A percentile compares a stretch with the other conserved stretches of the same genome.
Evolutionary conservation across 2,329 filamentous ascomycete genomes (phyloP).

Genomic region (Hortaea werneckii): DNA sequence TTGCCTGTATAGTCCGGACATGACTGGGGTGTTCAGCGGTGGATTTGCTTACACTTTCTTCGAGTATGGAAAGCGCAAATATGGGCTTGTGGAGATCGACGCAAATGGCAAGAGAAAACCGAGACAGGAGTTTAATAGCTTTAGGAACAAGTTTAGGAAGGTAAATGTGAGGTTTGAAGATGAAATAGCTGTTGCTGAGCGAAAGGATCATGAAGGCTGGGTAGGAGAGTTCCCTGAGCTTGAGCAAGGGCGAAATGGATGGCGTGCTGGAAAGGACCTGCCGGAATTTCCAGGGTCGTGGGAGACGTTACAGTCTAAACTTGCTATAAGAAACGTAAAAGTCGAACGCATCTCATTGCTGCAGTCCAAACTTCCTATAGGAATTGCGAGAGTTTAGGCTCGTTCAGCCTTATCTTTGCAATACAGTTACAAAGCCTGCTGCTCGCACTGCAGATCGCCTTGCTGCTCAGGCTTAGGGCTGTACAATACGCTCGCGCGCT

Average conservation of each 20-base stretch:
- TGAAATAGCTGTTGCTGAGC: slow-evolving; percentile 5
- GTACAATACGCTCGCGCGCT: too few species aligned
- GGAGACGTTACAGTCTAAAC: neutral
- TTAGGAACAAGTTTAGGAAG: slow-evolving; percentile 6
- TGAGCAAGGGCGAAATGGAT: neutral
- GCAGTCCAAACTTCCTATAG: too few species aligned
- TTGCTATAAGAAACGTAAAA: too few species aligned
- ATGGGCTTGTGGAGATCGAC: slow-evolving; percentile 2
- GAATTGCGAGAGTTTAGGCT: too few species aligned
- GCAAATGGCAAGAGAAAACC: slow-evolving; percentile 4
- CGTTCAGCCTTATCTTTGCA: too few species aligned
- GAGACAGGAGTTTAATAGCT: slow-evolving; percentile 6
- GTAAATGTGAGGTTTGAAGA: slow-evolving; percentile 2
- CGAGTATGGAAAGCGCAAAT: slow-evolving; percentile 5
- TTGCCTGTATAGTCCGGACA: slow-evolving; percentile 13
- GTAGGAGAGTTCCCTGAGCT: slow-evolving; percentile 8
- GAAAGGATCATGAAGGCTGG: slow-evolving; percentile 12
- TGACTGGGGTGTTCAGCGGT: slow-evolving; percentile 14
- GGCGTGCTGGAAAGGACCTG: slow-evolving; percentile 1
- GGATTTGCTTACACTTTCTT: slow-evolving; percentile 13
- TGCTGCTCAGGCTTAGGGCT: too few species aligned
- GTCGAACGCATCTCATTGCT: too few species aligned
- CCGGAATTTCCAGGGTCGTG: slow-evolving; percentile 1
- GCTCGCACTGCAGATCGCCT: too few species aligned
- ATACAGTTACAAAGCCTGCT: too few species aligned